A percentile compares a stretch with the other conserved stretches of the same genome.
These are phyloP conservation scores for Mortierella sp. DNA, from an alignment of 371 early-diverging fungal species.

Conservation along the genomic window DNA sequence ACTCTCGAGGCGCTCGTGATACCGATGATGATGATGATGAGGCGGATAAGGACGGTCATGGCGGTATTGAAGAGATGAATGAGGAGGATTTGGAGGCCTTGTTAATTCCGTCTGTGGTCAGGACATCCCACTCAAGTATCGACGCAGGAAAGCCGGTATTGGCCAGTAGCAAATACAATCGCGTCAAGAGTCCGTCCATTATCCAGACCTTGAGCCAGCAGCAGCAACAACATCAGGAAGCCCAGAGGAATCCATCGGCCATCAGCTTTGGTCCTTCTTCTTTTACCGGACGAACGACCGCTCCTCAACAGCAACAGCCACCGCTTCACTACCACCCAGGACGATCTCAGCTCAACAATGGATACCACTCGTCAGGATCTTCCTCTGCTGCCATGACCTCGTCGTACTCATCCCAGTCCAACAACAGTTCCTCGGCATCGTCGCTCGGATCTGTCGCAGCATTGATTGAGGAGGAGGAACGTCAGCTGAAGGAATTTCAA, in stretches of 20 bases:
- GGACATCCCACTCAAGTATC: constrained; percentile 26
- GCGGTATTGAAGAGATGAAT: constrained; percentile 23
- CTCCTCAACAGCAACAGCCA: not conserved
- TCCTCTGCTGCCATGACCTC: constrained; percentile 39
- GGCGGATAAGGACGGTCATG: constrained; percentile 2
- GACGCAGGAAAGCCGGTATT: constrained; percentile 30
- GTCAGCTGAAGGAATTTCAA: constrained; percentile 31
- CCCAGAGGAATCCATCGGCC: not conserved
- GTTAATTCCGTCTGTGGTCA: constrained; percentile 25
- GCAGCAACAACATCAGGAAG: constrained; percentile 1
- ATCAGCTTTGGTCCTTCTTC: constrained; percentile 13
- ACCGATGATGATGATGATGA: constrained; percentile 16
- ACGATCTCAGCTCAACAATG: constrained; percentile 22
- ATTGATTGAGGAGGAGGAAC: constrained; percentile 47
- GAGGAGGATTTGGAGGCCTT: constrained; percentile 42
- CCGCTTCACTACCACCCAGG: not conserved
- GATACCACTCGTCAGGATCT: constrained; percentile 50
- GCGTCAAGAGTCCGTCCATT: constrained; percentile 28
- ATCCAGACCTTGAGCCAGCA: constrained; percentile 35
- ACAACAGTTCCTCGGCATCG: constrained; percentile 40
- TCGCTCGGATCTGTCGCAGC: constrained; percentile 52
- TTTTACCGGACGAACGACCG: not conserved
- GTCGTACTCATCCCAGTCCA: constrained; percentile 37
- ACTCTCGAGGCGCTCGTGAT: constrained; percentile 5
- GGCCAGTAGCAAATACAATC: constrained; percentile 7